phyloP scores from a whole-genome alignment of 2,329 filamentous ascomycete species.

The Penicillium sp. region DNA sequence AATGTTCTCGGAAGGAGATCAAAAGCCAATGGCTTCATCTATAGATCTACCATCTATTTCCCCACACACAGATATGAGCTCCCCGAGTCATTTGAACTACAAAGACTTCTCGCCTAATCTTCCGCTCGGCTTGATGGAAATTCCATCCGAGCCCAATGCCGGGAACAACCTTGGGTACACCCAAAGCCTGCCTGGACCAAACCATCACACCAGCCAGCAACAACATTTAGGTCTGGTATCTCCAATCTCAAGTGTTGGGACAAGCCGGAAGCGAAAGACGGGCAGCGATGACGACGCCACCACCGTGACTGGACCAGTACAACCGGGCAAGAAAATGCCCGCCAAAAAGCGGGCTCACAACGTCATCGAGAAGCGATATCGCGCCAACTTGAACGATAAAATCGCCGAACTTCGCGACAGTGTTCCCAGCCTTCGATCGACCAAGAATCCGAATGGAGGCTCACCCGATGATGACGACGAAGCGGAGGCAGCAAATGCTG shows the following conservation, averaged over 20 bases:
- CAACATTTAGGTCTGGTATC: conserved; percentile 25
- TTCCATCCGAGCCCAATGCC: conserved; percentile 24
- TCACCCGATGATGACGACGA: conserved; percentile 69
- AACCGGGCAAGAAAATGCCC: conserved; percentile 55
- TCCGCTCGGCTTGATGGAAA: conserved; percentile 32
- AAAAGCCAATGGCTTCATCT: conserved; percentile 28
- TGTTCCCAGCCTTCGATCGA: conserved; percentile 83
- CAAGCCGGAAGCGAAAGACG: conserved; percentile 67
- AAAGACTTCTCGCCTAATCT: conserved; percentile 35
- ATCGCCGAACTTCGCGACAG: conserved; percentile 89
- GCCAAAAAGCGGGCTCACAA: conserved; percentile 94
- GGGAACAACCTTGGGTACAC: not conserved
- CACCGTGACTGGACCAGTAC: conserved; percentile 31
- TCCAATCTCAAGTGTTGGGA: conserved; percentile 25
- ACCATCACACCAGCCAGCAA: conserved; percentile 4
- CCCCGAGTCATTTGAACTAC: conserved; percentile 22
- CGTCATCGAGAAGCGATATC: conserved; percentile 96
- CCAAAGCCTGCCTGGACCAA: conserved; percentile 6
- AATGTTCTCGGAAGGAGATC: conserved; percentile 29
- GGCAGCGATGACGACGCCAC: conserved; percentile 53
- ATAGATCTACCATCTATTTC: conserved; percentile 30
- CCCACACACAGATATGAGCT: conserved; percentile 26
- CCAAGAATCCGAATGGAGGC: conserved; percentile 53
- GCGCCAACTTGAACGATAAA: conserved; percentile 95
- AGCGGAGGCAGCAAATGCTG: conserved; percentile 75